These are phyloP conservation scores for Begonia peltatifolia DNA, from an alignment of 306 rosid species.

Conservation along the genomic window DNA sequence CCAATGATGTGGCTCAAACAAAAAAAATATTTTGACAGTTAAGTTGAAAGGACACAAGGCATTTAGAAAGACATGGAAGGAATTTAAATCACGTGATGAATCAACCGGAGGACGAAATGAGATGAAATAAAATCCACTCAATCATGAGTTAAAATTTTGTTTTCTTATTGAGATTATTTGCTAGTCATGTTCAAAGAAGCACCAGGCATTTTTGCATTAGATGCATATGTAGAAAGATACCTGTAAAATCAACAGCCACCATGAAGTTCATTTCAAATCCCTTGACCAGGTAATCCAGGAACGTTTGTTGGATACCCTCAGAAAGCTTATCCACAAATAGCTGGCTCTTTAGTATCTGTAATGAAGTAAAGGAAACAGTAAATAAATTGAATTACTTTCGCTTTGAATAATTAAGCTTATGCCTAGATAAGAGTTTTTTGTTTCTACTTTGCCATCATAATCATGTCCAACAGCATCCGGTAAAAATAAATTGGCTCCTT, in stretches of 20 bases:
- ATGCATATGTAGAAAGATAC: conserved; percentile 18
- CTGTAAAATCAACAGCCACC: conserved; percentile 96
- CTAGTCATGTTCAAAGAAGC: not conserved
- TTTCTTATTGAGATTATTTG: not conserved
- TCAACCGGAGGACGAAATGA: no score
- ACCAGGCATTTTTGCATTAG: not conserved
- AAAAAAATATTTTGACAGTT: no score
- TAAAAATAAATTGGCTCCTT: conserved; percentile 44
- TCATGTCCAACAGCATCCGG: conserved; percentile 50
- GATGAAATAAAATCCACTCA: no score
- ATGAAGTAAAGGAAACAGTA: conserved; percentile 17
- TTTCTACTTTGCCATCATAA: conserved; percentile 60
- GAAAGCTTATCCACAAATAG: conserved; percentile 62
- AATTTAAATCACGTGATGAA: no score
- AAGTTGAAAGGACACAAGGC: no score
- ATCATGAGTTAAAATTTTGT: not conserved
- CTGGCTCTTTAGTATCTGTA: conserved; percentile 69
- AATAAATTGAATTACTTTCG: conserved; percentile 11
- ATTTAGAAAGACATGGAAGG: no score
- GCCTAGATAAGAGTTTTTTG: conserved; percentile 9
- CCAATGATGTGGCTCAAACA: not conserved
- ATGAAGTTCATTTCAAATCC: conserved; percentile 90
- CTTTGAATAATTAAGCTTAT: conserved; percentile 9
- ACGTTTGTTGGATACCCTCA: conserved; percentile 61
- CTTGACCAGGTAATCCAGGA: conserved; percentile 85